Percentiles rank a stretch among this genome's conserved stretches.
Conservation (phyloP, 106 monocot species). For the Allium cepa region DNA sequence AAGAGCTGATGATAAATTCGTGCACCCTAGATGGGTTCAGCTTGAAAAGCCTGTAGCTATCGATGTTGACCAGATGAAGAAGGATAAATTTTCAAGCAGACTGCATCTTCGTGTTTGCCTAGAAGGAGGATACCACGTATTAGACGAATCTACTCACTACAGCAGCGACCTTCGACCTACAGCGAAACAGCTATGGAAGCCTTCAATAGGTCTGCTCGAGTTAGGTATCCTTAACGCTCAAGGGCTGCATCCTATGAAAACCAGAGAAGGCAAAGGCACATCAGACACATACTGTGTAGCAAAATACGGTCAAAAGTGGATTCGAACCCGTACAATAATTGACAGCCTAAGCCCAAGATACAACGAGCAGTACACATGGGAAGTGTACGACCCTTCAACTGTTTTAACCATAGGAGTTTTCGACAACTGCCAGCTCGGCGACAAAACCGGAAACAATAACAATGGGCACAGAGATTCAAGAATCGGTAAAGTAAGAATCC, state of each 20-base stretch:
- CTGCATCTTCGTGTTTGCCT: conserved; percentile 32
- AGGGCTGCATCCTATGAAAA: conserved; percentile 40
- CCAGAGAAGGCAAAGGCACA: conserved; percentile 26
- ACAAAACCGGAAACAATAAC: conserved; percentile 7
- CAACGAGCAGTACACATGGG: conserved; percentile 44
- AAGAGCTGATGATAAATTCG: conserved; percentile 24
- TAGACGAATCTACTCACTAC: conserved; percentile 35
- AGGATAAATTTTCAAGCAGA: conserved; percentile 29
- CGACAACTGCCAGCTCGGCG: conserved; percentile 32
- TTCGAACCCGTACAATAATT: conserved; percentile 32
- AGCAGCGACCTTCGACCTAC: conserved; percentile 35
- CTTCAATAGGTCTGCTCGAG: conserved; percentile 31
- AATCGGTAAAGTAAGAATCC: conserved; percentile 24
- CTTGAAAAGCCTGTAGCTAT: conserved; percentile 23
- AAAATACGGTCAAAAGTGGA: conserved; percentile 38
- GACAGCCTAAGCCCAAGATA: conserved; percentile 27
- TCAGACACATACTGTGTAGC: conserved; percentile 38
- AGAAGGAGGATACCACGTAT: conserved; percentile 35
- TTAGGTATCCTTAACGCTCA: conserved; percentile 24
- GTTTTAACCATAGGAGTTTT: conserved; percentile 31
- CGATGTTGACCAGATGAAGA: conserved; percentile 31
- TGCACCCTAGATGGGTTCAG: conserved; percentile 27
- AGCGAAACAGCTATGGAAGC: conserved; percentile 34
- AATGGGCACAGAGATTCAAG: conserved; percentile 17
- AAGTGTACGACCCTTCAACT: conserved; percentile 33